Evolutionary conservation across 257 asterid species (phyloP).

Genomic region (Scutellaria galericulata): DNA sequence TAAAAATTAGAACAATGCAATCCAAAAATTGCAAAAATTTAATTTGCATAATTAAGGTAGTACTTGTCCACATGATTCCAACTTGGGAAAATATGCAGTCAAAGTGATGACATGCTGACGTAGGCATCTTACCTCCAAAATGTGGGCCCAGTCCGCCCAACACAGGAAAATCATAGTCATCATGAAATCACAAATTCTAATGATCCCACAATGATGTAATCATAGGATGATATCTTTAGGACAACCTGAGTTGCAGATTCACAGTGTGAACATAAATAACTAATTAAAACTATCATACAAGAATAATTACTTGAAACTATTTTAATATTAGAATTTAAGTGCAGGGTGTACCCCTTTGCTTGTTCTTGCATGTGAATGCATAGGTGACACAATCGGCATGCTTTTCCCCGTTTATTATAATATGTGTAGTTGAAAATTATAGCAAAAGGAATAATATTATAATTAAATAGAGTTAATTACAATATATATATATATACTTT

Average conservation of each 20-base stretch:
- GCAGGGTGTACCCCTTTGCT: conserved; percentile 13
- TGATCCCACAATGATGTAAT: conserved; percentile 37
- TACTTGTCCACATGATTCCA: conserved; percentile 26
- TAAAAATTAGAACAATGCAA: no score
- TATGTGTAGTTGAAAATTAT: neutral
- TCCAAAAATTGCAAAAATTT: neutral
- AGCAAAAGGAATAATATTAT: neutral
- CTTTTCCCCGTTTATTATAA: conserved; percentile 6
- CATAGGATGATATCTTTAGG: conserved; percentile 18
- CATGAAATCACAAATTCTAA: conserved; percentile 25
- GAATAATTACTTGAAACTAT: no score
- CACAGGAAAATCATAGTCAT: neutral
- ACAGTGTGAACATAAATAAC: conserved; percentile 28
- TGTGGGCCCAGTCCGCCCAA: conserved; percentile 34
- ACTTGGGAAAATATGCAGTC: conserved; percentile 51
- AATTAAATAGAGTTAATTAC: neutral
- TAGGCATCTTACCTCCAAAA: neutral
- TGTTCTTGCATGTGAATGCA: conserved; percentile 42
- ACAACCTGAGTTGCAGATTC: neutral
- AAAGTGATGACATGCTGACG: conserved; percentile 42
- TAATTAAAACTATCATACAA: neutral
- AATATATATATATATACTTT: neutral
- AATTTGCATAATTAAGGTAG: conserved; percentile 29
- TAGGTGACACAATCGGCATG: conserved; percentile 19
- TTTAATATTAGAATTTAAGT: neutral